Conservation (phyloP, 805 yeast species). For the Yamadazyma insecticola region DNA sequence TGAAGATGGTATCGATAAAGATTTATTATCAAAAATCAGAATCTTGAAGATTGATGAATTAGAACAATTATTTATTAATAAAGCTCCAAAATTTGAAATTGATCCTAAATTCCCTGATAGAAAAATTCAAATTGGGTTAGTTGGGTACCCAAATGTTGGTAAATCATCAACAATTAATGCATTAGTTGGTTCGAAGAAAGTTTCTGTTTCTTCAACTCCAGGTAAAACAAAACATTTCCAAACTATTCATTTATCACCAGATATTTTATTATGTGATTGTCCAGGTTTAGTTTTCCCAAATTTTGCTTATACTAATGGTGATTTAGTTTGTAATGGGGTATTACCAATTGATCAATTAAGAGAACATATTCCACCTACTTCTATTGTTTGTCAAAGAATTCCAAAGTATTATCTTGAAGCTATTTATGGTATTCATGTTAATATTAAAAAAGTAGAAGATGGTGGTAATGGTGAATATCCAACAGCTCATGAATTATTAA, state of each 20-base stretch:
- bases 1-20: slow-evolving; percentile 14
- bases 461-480: slow-evolving; percentile 83
- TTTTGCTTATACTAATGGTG: slow-evolving; percentile 94
- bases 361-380: slow-evolving; percentile 85
- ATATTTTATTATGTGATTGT: slow-evolving; percentile 91
- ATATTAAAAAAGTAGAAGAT: slow-evolving; percentile 68
- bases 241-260: slow-evolving; percentile 79
- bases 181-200: slow-evolving; percentile 91
- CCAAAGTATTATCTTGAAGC: slow-evolving; percentile 90
- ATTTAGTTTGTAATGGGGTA: slow-evolving; percentile 97
- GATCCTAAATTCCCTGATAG: slow-evolving; percentile 54
- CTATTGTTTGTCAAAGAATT: slow-evolving; percentile 78
- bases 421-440: slow-evolving; percentile 86
- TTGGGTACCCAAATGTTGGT: slow-evolving; percentile 98
- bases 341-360: slow-evolving; percentile 95
- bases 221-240: slow-evolving; percentile 99
- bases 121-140: slow-evolving; percentile 84
- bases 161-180: slow-evolving; percentile 95
- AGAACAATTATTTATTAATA: slow-evolving; percentile 69
- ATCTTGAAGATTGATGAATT: slow-evolving; percentile 81
- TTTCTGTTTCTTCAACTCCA: slow-evolving; percentile 97
- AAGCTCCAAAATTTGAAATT: slow-evolving; percentile 67
- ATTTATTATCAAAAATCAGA: slow-evolving; percentile 38
- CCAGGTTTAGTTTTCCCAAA: slow-evolving; percentile 99
- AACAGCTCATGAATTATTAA: slow-evolving; percentile 81